A percentile compares a stretch with the other conserved stretches of the same genome.
phyloP scores from a whole-genome alignment of 257 asterid species.

The Nicotiana knightiana region DNA sequence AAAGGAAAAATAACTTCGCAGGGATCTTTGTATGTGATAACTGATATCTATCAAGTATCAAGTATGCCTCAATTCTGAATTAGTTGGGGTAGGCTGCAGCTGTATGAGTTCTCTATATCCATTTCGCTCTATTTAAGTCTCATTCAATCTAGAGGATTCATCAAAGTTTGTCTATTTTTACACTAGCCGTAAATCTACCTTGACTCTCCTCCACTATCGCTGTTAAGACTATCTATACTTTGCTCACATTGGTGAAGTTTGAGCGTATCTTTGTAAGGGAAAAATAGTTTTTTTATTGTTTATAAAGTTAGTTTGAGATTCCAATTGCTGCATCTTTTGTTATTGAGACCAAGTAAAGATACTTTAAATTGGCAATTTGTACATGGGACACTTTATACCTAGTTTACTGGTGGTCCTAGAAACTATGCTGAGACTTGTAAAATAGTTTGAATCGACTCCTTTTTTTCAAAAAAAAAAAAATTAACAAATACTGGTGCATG shows the following conservation, averaged over 20 bases:
- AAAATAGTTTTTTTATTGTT: not conserved
- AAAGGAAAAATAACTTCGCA: not conserved
- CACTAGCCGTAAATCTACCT: not conserved
- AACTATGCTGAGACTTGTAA: not conserved
- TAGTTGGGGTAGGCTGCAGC: not conserved
- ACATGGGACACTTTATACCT: not conserved
- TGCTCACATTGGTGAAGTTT: not conserved
- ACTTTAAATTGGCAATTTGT: not conserved
- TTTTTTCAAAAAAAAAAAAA: not conserved
- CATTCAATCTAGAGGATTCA: not conserved
- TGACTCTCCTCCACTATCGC: not conserved
- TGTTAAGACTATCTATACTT: not conserved
- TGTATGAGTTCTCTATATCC: not conserved
- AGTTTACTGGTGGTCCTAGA: not conserved
- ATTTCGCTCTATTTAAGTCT: not conserved
- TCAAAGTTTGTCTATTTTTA: not conserved
- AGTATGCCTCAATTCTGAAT: not conserved
- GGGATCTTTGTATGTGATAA: not conserved
- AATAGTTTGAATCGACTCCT: not conserved
- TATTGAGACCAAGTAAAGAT: not conserved
- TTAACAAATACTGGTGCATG: slow-evolving; percentile 7
- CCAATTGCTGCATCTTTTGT: not conserved
- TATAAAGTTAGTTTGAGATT: not conserved
- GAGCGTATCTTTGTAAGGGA: not conserved
- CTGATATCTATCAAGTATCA: not conserved